These are phyloP conservation scores for Cytospora piceae DNA, from an alignment of 2,329 filamentous ascomycete species.

Conservation along the genomic window DNA sequence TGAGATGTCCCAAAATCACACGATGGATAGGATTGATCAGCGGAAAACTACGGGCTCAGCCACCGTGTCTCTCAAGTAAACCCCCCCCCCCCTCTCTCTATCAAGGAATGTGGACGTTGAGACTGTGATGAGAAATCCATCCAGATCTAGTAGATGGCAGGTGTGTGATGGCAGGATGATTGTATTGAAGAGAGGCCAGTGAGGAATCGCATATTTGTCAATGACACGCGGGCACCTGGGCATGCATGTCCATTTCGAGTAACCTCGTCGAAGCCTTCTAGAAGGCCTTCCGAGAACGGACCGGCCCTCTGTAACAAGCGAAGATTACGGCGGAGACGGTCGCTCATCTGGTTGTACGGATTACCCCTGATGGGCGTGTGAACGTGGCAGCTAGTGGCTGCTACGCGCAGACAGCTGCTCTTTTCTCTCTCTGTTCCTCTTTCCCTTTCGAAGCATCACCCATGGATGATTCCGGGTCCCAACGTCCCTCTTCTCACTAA, in stretches of 20 bases:
- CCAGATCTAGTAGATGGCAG: neutral
- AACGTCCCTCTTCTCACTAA: conserved; percentile 17
- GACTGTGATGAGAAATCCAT: neutral
- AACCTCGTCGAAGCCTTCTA: conserved; percentile 27
- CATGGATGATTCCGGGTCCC: conserved; percentile 2
- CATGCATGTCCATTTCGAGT: conserved; percentile 19
- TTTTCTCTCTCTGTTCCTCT: conserved; percentile 12
- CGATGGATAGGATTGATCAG: conserved; percentile 5
- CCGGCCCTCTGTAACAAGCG: conserved; percentile 23
- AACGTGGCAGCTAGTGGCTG: neutral
- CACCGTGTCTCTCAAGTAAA: neutral
- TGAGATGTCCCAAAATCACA: conserved; percentile 9
- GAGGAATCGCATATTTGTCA: conserved; percentile 11
- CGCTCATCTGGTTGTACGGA: conserved; percentile 4
- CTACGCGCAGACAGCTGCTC: conserved; percentile 5
- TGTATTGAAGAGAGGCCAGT: neutral
- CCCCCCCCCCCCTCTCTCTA: neutral
- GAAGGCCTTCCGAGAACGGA: conserved; percentile 19
- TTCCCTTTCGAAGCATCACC: neutral
- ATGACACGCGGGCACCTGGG: too few relatives aligned
- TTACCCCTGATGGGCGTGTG: neutral
- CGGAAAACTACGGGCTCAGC: neutral
- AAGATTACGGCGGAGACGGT: conserved; percentile 25
- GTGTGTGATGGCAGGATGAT: neutral
- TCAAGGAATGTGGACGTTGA: neutral